phyloP scores from a whole-genome alignment of 306 rosid genomes.

The Quercus mongolica region DNA sequence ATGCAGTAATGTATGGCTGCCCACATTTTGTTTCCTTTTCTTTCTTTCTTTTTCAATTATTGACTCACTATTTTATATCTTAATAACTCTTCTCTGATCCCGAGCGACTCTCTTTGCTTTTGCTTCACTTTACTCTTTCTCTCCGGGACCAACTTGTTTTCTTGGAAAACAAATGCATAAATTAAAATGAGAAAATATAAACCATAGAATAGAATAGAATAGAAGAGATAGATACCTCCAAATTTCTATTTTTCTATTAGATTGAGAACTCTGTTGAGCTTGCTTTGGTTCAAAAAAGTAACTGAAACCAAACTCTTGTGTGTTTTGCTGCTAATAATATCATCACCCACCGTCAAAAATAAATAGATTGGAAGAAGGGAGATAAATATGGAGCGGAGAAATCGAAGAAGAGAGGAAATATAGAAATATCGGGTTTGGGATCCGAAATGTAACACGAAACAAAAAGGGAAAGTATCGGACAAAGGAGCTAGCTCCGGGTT shows the following conservation, averaged over 20 bases:
- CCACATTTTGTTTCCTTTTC: constrained; percentile 30
- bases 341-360: too few relatives aligned
- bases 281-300: constrained; percentile 2
- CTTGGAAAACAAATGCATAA: constrained; percentile 6
- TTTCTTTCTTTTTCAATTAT: constrained; percentile 46
- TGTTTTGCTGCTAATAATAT: too few relatives aligned
- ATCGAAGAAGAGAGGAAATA: background rate
- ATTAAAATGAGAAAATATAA: background rate
- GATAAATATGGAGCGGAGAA: background rate
- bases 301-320: background rate
- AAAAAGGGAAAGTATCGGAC: constrained; percentile 15
- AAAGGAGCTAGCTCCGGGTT: constrained; percentile 8
- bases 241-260: too few relatives aligned
- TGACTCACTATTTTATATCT: background rate
- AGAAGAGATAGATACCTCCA: too few relatives aligned
- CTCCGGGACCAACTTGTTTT: constrained; percentile 53
- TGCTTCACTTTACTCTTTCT: constrained; percentile 40
- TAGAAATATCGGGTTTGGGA: constrained; percentile 5
- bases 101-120: constrained; percentile 45
- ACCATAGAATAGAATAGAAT: too few relatives aligned
- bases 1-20: constrained; percentile 13
- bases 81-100: constrained; percentile 67
- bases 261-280: too few relatives aligned
- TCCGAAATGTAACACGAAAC: constrained; percentile 10
- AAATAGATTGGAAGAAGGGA: too few relatives aligned